Evolutionary conservation across 2,329 filamentous ascomycete species (phyloP).

Genomic region (Fonsecaea nubica): DNA sequence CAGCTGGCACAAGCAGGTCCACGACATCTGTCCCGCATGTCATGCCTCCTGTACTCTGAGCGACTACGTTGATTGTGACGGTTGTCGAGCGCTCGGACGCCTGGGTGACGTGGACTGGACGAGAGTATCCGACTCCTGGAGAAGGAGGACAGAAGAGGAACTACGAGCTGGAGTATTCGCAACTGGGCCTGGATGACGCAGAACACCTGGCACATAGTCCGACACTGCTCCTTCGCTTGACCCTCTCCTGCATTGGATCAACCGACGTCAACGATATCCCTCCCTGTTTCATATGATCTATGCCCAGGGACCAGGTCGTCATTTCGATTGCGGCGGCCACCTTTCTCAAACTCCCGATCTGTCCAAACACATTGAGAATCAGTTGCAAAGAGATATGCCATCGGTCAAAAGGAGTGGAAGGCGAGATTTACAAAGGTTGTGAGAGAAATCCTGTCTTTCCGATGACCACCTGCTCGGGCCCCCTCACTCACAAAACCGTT

Average conservation of each 20-base stretch:
- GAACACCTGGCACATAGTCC: neutral
- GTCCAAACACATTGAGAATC: too few species aligned
- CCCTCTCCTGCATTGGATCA: neutral
- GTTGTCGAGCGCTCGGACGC: slow-evolving; percentile 39
- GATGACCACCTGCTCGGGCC: neutral
- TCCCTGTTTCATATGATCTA: too few species aligned
- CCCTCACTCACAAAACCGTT: neutral
- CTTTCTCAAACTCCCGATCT: too few species aligned
- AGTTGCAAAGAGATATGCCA: too few species aligned
- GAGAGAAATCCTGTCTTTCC: neutral
- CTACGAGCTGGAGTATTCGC: slow-evolving; percentile 33
- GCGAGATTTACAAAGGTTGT: neutral
- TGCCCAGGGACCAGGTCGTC: too few species aligned
- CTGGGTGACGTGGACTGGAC: slow-evolving; percentile 40
- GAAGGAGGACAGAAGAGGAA: slow-evolving; percentile 35
- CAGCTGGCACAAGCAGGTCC: slow-evolving; percentile 39
- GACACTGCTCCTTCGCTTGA: neutral
- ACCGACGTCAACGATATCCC: neutral
- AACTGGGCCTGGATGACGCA: slow-evolving; percentile 15
- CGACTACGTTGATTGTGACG: slow-evolving; percentile 40
- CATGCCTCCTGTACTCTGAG: slow-evolving; percentile 38
- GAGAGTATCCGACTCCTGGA: slow-evolving; percentile 32
- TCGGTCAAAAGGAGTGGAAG: neutral
- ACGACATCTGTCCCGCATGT: slow-evolving; percentile 40
- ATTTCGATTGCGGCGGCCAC: too few species aligned